phyloP scores from a whole-genome alignment of 257 asterid genomes.

The Nicotiana undulata region DNA sequence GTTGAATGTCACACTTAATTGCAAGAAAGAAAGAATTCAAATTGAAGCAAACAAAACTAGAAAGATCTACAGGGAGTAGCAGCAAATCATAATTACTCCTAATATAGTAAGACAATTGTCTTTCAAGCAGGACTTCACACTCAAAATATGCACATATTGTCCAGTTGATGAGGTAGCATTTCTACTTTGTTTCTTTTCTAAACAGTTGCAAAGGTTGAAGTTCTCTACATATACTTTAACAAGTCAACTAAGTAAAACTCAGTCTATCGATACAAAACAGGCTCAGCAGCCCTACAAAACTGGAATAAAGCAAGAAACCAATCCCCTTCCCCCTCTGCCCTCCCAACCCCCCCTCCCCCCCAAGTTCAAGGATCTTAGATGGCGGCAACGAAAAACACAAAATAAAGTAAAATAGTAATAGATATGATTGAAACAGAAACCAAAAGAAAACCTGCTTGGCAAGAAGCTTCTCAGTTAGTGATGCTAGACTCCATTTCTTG shows the following conservation, averaged over 20 bases:
- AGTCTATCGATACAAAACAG: neutral
- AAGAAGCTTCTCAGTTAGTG: conserved; percentile 54
- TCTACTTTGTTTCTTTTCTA: neutral
- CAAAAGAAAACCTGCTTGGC: conserved; percentile 53
- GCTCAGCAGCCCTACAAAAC: neutral
- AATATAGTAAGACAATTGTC: neutral
- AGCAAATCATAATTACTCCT: neutral
- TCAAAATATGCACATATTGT: neutral
- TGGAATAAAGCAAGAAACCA: neutral
- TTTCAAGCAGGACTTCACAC: neutral
- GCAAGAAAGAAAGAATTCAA: neutral
- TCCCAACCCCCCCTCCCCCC: too few relatives aligned
- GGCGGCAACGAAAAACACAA: neutral
- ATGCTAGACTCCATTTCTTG: conserved; percentile 79
- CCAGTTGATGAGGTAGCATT: neutral
- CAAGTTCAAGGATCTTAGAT: neutral
- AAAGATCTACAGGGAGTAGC: neutral
- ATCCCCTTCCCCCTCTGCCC: neutral
- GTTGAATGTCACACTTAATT: conserved; percentile 2
- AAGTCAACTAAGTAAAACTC: neutral
- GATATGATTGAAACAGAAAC: neutral
- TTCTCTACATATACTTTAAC: neutral
- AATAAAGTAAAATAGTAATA: neutral
- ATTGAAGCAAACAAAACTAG: neutral
- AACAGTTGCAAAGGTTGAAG: neutral